Evolutionary conservation across 495 filamentous ascomycete species (phyloP).

Genomic region (Cercophora newfieldiana): DNA sequence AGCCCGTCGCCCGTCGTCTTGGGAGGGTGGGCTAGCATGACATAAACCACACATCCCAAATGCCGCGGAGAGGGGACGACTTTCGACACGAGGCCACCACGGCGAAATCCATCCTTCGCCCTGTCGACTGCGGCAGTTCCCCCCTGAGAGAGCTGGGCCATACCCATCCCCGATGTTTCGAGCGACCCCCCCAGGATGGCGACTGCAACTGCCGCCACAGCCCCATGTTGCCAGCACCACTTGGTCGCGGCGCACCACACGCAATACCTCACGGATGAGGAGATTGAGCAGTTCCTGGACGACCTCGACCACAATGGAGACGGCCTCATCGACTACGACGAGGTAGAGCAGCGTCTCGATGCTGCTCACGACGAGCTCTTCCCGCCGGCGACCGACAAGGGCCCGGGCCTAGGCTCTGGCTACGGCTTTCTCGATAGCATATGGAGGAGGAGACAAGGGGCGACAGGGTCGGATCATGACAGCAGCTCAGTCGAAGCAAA

Average conservation of each 20-base stretch:
- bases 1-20: not conserved
- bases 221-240: not conserved
- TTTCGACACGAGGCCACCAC: too few relatives aligned
- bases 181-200: not conserved
- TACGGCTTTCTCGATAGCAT: not conserved
- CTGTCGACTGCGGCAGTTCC: not conserved
- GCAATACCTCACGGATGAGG: slow-evolving; percentile 21
- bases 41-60: not conserved
- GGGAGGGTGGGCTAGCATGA: not conserved
- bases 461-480: not conserved
- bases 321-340: slow-evolving; percentile 37
- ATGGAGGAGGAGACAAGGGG: not conserved
- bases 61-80: not conserved
- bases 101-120: not conserved
- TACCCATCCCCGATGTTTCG: not conserved
- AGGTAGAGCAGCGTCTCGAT: slow-evolving; percentile 40
- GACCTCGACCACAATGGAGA: slow-evolving; percentile 41
- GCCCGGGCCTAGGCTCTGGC: too few relatives aligned
- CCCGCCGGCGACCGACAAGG: not conserved
- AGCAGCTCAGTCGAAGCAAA: not conserved
- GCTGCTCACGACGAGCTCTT: not conserved
- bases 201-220: not conserved
- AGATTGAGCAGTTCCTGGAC: slow-evolving; percentile 33
- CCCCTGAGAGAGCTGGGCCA: not conserved
- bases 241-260: slow-evolving; percentile 11